phyloP scores from a whole-genome alignment of 768 basidiomycete species.

The Suillus spraguei region DNA sequence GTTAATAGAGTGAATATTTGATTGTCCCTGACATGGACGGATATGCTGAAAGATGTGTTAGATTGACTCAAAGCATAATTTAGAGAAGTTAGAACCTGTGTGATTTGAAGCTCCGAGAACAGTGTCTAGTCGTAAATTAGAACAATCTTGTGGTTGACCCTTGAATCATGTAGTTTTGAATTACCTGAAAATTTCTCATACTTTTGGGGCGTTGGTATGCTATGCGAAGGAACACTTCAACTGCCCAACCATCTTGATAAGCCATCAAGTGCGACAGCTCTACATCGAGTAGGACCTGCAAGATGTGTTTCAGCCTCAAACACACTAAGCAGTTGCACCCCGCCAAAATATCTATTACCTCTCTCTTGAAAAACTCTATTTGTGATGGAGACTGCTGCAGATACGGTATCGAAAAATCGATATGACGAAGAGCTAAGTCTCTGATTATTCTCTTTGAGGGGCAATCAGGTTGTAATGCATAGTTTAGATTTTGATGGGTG shows the following conservation, averaged over 20 bases:
- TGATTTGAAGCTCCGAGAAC: background rate
- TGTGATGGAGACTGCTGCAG: background rate
- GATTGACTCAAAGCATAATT: background rate
- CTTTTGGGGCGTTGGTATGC: background rate
- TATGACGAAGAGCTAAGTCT: constrained; percentile 2
- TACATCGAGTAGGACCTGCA: background rate
- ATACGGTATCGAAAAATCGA: constrained; percentile 5
- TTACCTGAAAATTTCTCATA: background rate
- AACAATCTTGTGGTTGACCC: no score
- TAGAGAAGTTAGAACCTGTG: background rate
- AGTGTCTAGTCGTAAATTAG: background rate
- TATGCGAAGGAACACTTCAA: background rate
- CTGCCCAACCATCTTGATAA: background rate
- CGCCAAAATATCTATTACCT: background rate
- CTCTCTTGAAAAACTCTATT: constrained; percentile 1
- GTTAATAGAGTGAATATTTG: background rate
- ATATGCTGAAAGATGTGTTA: background rate
- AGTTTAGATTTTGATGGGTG: background rate
- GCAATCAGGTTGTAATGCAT: background rate
- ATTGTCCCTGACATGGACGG: background rate
- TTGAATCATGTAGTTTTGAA: background rate
- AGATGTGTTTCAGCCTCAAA: background rate
- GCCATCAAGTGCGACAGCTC: background rate
- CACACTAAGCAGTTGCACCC: background rate
- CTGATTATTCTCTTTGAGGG: background rate